Evolutionary conservation across 805 yeast species (phyloP), one percentile per base, ranked within the genome.

Genomic region (Zygoascus biomembranicola): DNA sequence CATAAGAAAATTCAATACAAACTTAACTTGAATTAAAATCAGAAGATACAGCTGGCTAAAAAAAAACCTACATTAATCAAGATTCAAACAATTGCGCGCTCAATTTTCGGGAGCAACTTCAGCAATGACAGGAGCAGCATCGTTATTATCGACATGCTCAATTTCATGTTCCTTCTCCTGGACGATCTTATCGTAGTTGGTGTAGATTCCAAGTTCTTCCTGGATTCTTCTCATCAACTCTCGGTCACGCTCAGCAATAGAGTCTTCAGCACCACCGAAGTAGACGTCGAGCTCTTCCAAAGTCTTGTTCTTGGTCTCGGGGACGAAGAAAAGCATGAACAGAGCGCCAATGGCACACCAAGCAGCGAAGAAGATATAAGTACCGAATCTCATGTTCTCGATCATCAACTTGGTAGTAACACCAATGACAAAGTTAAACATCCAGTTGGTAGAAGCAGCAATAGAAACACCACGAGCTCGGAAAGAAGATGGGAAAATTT

Each of bases 291-390:
- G 79, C 68, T 84, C 88, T 69, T 84, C 90, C 64, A 84, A 74
- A 13, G 88, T 80, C 69, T 77, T 80, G 61, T 78, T 83, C 69
- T 82, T 83, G 37, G 89, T 84, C 69, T 84, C 89, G 41, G 85
- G 87, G 78, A 82, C 80, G 68, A 80, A 78, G 57, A 81, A 63
- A 55, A 28, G 58, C 44, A 58, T 46, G 47, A 62, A 66, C 39
- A 52, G 41, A 43, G 55, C 59, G 13, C 64, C 66, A 32, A 59
- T 13, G 23, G 55, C 47, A 50, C 64, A 61, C 55, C 63, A 60
- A 14, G 49, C 57, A 41, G 63, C 69, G 50, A 66, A 67, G 57
- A 67, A 63, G 39, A 64, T 55, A 51, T 66, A 67, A 39, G 67
- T 64, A 20, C 63, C 66, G 35, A 47, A 59, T 32, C 53, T 55